Evolutionary conservation across 306 rosid genomes (phyloP).

Genomic region (Cucumis melo): DNA sequence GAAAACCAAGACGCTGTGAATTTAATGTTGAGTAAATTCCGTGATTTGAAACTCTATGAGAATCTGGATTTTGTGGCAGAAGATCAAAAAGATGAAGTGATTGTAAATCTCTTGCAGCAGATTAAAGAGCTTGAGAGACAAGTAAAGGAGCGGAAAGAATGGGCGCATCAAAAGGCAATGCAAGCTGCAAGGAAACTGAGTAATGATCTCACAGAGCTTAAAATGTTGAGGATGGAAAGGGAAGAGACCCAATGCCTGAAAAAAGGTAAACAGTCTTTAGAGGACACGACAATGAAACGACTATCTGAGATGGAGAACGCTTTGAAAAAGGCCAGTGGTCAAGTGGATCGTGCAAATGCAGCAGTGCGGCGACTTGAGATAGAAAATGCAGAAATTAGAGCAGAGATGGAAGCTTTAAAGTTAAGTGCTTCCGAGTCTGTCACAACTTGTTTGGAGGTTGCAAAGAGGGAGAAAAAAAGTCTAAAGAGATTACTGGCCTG

Average conservation of each 20-base stretch:
- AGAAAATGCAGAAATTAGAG: conserved; percentile 89
- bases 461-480: conserved; percentile 79
- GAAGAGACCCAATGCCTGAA: conserved; percentile 90
- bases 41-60: conserved; percentile 79
- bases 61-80: conserved; percentile 62
- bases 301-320: conserved; percentile 93
- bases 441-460: conserved; percentile 64
- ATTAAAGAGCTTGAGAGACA: conserved; percentile 81
- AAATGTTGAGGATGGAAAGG: conserved; percentile 72
- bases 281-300: conserved; percentile 82
- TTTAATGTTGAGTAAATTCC: conserved; percentile 67
- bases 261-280: conserved; percentile 77
- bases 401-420: conserved; percentile 98
- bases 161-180: conserved; percentile 96
- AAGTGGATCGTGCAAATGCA: conserved; percentile 86
- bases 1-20: conserved; percentile 61
- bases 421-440: conserved; percentile 90
- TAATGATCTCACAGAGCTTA: conserved; percentile 74
- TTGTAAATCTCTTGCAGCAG: conserved; percentile 58
- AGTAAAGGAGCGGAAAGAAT: conserved; percentile 71
- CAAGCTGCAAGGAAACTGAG: conserved; percentile 88
- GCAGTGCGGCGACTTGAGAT: conserved; percentile 72
- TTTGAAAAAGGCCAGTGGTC: conserved; percentile 81
- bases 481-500: conserved; percentile 77
- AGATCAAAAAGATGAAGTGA: conserved; percentile 82